Base-by-base conservation (phyloP, 495 filamentous ascomycete genomes). In the Penicillium macrosclerotiorum region DNA sequence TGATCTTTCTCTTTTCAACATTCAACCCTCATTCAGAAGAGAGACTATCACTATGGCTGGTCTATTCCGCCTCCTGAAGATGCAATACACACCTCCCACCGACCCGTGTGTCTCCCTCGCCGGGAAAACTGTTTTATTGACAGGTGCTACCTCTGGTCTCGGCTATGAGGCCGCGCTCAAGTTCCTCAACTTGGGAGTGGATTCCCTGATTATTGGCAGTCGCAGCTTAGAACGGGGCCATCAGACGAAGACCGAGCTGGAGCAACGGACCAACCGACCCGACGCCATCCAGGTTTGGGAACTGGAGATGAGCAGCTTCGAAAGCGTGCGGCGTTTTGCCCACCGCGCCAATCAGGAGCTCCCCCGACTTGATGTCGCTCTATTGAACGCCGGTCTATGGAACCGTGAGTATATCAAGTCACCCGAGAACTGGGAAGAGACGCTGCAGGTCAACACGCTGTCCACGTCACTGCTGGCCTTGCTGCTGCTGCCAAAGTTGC, bases 401-500 rank as follows among this genome's bases (percentile, higher is more conserved):
- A 71, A 69, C 40, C 54, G 59, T 2, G 63, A 60, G 19, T 76
- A 64, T 41, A 40, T 42, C 5, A 27, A 48, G 2, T 67, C 67
- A 0, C 24, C 56, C 0, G 75, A 82, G 14, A 77, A 73, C 2
- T 79, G 69, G 65, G 83, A 87, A 47, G 60, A 72, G 40, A 67
- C 63, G 0, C 13, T 85, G 8, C 77, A 83, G 52, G 76, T 85
- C 37, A 84, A 86, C 49, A 69, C 75, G 1, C 60, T 86, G 3
- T 78, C 76, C 3, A 83, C 80, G 0, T 64, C 72, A 8, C 53
- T 86, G 2, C 60, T 86, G 20, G 79, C 69, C 0, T 22, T 81
- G 13, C 59, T 83, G 0, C 55, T 86, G 16, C 65, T 86, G 2
- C 80, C 80, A 2, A 72, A 69, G 42, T 48, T 75, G 14, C 47